These are phyloP conservation scores for Wickerhamomyces chambardii DNA, from an alignment of 805 yeast species.

Conservation along the genomic window DNA sequence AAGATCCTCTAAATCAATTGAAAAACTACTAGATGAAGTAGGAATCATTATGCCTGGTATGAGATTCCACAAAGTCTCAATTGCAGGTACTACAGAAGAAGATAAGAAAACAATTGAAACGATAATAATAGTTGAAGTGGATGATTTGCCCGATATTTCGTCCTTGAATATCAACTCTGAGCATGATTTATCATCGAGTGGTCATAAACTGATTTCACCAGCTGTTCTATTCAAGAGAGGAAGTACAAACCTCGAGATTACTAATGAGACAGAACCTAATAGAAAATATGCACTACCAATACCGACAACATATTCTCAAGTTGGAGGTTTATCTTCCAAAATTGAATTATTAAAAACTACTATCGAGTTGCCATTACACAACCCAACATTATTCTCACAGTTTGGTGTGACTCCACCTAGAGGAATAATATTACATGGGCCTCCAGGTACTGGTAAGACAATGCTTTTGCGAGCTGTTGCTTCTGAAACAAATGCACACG, in stretches of 20 bases:
- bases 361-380: conserved; percentile 71
- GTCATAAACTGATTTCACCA: conserved; percentile 30
- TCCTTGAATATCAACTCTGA: conserved; percentile 19
- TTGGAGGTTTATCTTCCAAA: conserved; percentile 75
- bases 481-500: conserved; percentile 70
- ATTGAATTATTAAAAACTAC: conserved; percentile 53
- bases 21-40: conserved; percentile 36
- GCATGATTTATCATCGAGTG: conserved; percentile 2
- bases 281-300: conserved; percentile 36
- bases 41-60: conserved; percentile 58
- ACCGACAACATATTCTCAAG: conserved; percentile 34
- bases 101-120: conserved; percentile 10
- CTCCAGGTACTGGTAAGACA: conserved; percentile 96
- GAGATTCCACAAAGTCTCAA: conserved; percentile 18
- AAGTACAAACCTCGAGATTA: conserved; percentile 16
- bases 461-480: conserved; percentile 81
- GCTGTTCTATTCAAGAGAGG: conserved; percentile 34
- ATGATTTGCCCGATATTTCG: conserved; percentile 28
- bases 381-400: conserved; percentile 66
- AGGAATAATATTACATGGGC: conserved; percentile 90
- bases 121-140: conserved; percentile 16
- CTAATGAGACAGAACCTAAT: conserved; percentile 17
- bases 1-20: conserved; percentile 23
- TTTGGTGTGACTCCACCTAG: conserved; percentile 92
- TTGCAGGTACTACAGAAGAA: conserved; percentile 8